Conservation (phyloP, 768 basidiomycete genomes). For the Russula olivacea region DNA sequence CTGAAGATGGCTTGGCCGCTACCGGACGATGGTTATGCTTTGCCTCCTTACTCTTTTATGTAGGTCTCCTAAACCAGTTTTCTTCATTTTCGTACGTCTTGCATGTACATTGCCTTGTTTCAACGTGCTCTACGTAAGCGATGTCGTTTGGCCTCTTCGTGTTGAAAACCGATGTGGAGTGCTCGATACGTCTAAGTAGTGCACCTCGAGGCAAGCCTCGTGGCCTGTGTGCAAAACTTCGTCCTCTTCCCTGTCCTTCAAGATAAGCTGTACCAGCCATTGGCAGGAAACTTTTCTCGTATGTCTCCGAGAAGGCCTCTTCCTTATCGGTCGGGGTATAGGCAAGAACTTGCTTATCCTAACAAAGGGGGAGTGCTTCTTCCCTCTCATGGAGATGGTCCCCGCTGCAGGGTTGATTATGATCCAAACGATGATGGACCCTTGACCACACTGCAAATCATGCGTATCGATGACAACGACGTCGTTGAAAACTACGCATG, state of each 20-base stretch:
- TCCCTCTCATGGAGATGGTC: background rate
- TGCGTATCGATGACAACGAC: background rate
- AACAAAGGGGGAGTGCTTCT: background rate
- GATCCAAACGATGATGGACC: constrained; percentile 4
- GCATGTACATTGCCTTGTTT: constrained; percentile 6
- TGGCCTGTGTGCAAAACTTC: background rate
- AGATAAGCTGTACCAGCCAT: background rate
- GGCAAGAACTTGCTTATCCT: background rate
- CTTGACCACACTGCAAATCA: constrained; percentile 8
- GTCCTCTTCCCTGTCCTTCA: background rate
- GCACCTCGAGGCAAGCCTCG: constrained; percentile 13
- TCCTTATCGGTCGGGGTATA: constrained; percentile 3
- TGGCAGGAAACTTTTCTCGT: background rate
- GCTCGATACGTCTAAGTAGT: background rate
- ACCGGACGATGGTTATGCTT: constrained; percentile 17
- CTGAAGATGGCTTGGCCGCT: constrained; percentile 3
- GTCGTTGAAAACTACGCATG: background rate
- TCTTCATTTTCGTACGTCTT: constrained; percentile 11
- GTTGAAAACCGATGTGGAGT: background rate
- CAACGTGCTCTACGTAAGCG: constrained; percentile 1
- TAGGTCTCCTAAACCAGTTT: constrained; percentile 5
- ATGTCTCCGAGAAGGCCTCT: background rate
- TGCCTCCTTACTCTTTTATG: constrained; percentile 15
- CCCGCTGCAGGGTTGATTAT: constrained; percentile 12
- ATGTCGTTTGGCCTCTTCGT: background rate